Evolutionary conservation across 176 grass and related monocot species (phyloP).

Genomic region (Zoysia pacifica): DNA sequence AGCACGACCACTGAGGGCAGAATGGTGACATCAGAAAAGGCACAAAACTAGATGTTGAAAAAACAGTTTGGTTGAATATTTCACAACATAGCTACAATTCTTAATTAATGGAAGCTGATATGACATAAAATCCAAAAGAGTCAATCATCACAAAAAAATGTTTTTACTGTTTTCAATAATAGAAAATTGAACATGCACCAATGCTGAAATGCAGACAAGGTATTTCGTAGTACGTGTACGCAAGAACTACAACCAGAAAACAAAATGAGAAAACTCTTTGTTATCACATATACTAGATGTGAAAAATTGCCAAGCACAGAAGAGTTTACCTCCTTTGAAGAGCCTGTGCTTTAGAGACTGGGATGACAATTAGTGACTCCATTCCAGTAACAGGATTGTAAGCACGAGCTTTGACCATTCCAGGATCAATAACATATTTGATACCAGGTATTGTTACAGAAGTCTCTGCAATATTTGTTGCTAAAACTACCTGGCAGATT

Average conservation of each 20-base stretch:
- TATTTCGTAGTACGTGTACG: too few species aligned
- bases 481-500: conserved; percentile 71
- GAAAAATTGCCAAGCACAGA: neutral
- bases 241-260: too few species aligned
- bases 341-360: conserved; percentile 89
- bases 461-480: conserved; percentile 99
- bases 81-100: neutral
- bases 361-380: conserved; percentile 88
- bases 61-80: neutral
- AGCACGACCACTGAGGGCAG: conserved; percentile 69
- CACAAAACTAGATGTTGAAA: neutral
- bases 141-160: neutral
- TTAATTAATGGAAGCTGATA: neutral
- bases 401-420: conserved; percentile 90
- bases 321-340: conserved; percentile 80
- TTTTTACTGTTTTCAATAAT: neutral
- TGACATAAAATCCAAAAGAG: conserved; percentile 17
- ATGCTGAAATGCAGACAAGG: neutral
- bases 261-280: neutral
- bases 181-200: neutral
- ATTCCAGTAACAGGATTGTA: conserved; percentile 97
- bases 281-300: neutral
- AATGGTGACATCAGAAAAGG: conserved; percentile 26
- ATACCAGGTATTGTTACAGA: conserved; percentile 97
- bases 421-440: conserved; percentile 96